These are phyloP conservation scores for Lotmaria passim DNA, from an alignment of 208 protist species.

Conservation along the genomic window DNA sequence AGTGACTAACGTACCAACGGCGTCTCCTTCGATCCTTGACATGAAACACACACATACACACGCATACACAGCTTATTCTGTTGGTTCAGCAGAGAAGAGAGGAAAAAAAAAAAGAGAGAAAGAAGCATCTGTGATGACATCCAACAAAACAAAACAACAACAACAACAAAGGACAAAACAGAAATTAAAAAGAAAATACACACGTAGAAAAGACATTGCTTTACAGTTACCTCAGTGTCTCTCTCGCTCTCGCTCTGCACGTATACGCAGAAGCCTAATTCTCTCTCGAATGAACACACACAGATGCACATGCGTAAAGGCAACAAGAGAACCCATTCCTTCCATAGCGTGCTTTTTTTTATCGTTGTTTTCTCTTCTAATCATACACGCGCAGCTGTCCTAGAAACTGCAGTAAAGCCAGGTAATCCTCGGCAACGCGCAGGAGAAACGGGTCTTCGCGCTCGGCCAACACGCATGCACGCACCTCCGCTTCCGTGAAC, in stretches of 20 bases:
- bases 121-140: too few species aligned
- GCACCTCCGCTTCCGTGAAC: slow-evolving; percentile 4
- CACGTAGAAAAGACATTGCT: background rate
- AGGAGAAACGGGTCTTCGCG: slow-evolving; percentile 53
- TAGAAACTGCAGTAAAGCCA: slow-evolving; percentile 65
- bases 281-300: too few species aligned
- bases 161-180: background rate
- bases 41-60: too few species aligned
- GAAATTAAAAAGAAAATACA: background rate
- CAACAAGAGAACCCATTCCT: background rate
- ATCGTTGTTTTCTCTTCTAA: slow-evolving; percentile 7
- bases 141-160: background rate
- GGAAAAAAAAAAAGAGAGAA: too few species aligned
- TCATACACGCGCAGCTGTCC: slow-evolving; percentile 2
- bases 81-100: too few species aligned
- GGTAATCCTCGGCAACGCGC: slow-evolving; percentile 52
- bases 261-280: too few species aligned
- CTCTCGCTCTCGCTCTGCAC: too few species aligned
- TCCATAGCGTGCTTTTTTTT: too few species aligned
- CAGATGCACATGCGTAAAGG: background rate
- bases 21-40: too few species aligned
- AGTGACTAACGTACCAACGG: too few species aligned
- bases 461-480: slow-evolving; percentile 17
- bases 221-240: too few species aligned
- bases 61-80: too few species aligned